phyloP scores from a whole-genome alignment of 2,329 filamentous ascomycete species.

The Aspergillus tamarii region DNA sequence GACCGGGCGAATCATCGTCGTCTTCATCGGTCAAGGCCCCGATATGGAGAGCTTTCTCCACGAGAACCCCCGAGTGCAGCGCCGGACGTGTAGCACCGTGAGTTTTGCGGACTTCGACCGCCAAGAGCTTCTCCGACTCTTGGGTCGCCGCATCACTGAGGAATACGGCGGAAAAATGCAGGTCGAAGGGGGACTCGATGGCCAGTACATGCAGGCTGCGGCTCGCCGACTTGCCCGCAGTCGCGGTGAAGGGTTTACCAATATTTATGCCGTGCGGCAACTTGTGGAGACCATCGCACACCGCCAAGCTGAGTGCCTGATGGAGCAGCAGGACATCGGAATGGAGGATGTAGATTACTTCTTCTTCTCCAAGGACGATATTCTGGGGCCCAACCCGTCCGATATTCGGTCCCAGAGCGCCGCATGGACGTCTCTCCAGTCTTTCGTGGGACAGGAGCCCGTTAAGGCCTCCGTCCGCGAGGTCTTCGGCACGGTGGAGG shows the following conservation, averaged over 20 bases:
- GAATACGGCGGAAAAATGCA: constrained; percentile 23
- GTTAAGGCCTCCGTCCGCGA: constrained; percentile 22
- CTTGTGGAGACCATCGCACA: constrained; percentile 19
- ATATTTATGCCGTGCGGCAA: constrained; percentile 21
- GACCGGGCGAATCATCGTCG: constrained; percentile 18
- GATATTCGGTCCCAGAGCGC: constrained; percentile 17
- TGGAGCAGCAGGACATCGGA: constrained; percentile 17
- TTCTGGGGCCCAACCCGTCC: constrained; percentile 20
- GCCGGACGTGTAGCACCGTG: constrained; percentile 21
- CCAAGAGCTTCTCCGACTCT: constrained; percentile 14
- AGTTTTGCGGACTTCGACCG: constrained; percentile 23
- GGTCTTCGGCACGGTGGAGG: constrained; percentile 19
- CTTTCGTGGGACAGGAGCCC: constrained; percentile 21
- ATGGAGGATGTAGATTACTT: constrained; percentile 25
- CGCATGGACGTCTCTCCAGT: constrained; percentile 22
- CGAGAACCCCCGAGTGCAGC: constrained; percentile 18
- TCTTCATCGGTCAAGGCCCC: constrained; percentile 17
- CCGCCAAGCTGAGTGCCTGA: constrained; percentile 22
- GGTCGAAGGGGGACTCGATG: constrained; percentile 25
- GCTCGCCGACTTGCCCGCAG: constrained; percentile 23
- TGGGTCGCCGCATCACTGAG: constrained; percentile 17
- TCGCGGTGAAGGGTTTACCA: constrained; percentile 21
- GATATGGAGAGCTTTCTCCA: constrained; percentile 19
- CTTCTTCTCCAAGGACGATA: constrained; percentile 25
- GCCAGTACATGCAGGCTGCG: constrained; percentile 23